Conservation (phyloP, 148 eudicot genomes). For the Fagopyrum homotropicum region DNA sequence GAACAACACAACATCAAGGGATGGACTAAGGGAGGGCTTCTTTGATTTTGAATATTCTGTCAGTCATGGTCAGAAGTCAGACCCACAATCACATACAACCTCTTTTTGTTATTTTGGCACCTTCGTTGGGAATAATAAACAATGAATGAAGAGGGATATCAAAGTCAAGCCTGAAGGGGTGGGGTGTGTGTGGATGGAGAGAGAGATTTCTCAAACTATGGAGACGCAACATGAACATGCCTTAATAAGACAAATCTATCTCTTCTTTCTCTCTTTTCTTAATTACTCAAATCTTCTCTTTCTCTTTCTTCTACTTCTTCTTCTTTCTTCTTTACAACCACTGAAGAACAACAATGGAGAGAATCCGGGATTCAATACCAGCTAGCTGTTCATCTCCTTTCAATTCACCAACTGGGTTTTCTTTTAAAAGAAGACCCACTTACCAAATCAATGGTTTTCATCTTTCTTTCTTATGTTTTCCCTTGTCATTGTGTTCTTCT, state of each 20-base stretch:
- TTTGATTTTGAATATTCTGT: slow-evolving; percentile 6
- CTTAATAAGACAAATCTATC: slow-evolving; percentile 8
- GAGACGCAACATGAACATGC: slow-evolving; percentile 10
- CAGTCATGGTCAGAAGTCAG: background rate
- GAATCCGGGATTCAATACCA: slow-evolving; percentile 1
- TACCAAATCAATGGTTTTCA: slow-evolving; percentile 9
- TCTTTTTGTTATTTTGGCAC: background rate
- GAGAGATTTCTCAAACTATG: slow-evolving; percentile 8
- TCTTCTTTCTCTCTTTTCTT: background rate
- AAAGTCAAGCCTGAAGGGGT: slow-evolving; percentile 6
- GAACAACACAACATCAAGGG: background rate
- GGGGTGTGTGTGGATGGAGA: slow-evolving; percentile 11
- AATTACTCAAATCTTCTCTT: background rate
- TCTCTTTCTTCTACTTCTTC: background rate
- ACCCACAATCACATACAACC: background rate
- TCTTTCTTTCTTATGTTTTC: background rate
- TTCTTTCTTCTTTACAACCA: background rate
- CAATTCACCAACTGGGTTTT: background rate
- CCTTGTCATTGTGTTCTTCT: background rate
- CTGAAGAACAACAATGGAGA: background rate
- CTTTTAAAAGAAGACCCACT: slow-evolving; percentile 1
- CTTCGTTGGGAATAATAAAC: slow-evolving; percentile 5
- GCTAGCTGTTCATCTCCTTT: slow-evolving; percentile 11
- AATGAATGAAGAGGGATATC: background rate
- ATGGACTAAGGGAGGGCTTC: background rate